Percentiles rank a stretch among this genome's conserved stretches.
phyloP scores from a whole-genome alignment of 495 filamentous ascomycete species.

The Talaromyces ruber region DNA sequence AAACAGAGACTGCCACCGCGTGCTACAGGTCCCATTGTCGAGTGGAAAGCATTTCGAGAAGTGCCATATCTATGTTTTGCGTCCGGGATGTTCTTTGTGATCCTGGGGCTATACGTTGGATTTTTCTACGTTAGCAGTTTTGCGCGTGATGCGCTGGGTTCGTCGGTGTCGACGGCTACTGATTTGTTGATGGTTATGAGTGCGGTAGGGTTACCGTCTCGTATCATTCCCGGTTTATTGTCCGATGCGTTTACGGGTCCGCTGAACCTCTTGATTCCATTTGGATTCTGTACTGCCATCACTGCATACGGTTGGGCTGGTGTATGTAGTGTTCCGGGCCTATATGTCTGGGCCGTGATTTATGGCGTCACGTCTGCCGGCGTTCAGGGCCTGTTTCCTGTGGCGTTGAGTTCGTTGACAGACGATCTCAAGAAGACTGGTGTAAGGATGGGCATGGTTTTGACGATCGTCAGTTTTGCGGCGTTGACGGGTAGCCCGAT shows the following conservation, averaged over 20 bases:
- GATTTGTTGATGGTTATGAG: conserved; percentile 60
- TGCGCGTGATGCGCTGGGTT: conserved; percentile 33
- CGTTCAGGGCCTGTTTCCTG: conserved; percentile 53
- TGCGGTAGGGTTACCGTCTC: conserved; percentile 49
- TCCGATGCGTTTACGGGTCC: conserved; percentile 52
- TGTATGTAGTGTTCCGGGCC: conserved; percentile 28
- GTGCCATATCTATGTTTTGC: conserved; percentile 58
- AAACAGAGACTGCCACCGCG: conserved; percentile 57
- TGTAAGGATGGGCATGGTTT: conserved; percentile 63
- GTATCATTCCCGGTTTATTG: conserved; percentile 48
- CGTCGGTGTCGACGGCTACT: conserved; percentile 39
- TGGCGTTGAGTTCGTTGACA: conserved; percentile 45
- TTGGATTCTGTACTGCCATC: conserved; percentile 28
- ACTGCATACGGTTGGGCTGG: conserved; percentile 48
- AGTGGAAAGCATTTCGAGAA: conserved; percentile 61
- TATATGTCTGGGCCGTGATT: conserved; percentile 48
- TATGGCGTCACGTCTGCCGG: conserved; percentile 48
- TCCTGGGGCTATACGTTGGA: conserved; percentile 63
- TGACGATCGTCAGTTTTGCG: conserved; percentile 58
- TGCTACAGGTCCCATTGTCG: conserved; percentile 53
- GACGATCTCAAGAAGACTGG: conserved; percentile 54
- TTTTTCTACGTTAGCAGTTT: conserved; percentile 60
- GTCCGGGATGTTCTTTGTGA: conserved; percentile 54
- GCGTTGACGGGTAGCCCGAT: conserved; percentile 62
- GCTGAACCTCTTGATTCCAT: conserved; percentile 43